Evolutionary conservation across 208 protist genomes (phyloP).

Genomic region (Leishmania tropica): DNA sequence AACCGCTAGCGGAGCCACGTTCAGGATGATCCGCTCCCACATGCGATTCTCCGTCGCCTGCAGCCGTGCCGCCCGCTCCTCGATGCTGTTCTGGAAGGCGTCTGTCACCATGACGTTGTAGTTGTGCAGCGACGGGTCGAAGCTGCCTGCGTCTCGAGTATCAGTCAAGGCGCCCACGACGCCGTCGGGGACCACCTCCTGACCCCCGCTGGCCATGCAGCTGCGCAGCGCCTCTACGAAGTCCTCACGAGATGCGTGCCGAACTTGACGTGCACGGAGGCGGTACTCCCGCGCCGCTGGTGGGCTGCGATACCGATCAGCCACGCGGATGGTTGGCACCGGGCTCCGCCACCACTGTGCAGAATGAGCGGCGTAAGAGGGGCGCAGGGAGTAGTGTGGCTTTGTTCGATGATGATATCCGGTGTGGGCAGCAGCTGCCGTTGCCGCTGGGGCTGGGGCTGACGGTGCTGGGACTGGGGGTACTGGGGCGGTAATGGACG

Average conservation of each 20-base stretch:
- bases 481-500: not conserved
- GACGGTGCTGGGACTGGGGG: too few species aligned
- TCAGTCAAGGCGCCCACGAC: conserved; percentile 18
- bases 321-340: conserved; percentile 10
- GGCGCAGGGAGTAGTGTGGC: conserved; percentile 27
- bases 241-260: not conserved
- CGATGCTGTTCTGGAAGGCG: conserved; percentile 26
- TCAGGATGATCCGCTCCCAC: conserved; percentile 26
- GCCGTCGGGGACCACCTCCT: conserved; percentile 9
- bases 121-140: conserved; percentile 22
- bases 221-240: conserved; percentile 20
- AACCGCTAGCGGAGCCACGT: conserved; percentile 26
- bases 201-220: not conserved
- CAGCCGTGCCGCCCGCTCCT: conserved; percentile 22
- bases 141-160: not conserved
- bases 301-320: not conserved
- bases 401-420: conserved; percentile 24
- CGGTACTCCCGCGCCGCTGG: conserved; percentile 14
- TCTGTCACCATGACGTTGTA: conserved; percentile 28
- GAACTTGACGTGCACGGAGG: not conserved
- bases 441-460: not conserved
- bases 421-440: not conserved
- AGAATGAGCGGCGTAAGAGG: conserved; percentile 16
- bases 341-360: conserved; percentile 1
- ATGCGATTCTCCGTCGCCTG: conserved; percentile 36